Evolutionary conservation across 495 filamentous ascomycete genomes (phyloP), one percentile per base, ranked within the genome.

Genomic region (Hyaloscypha hepaticicola): DNA sequence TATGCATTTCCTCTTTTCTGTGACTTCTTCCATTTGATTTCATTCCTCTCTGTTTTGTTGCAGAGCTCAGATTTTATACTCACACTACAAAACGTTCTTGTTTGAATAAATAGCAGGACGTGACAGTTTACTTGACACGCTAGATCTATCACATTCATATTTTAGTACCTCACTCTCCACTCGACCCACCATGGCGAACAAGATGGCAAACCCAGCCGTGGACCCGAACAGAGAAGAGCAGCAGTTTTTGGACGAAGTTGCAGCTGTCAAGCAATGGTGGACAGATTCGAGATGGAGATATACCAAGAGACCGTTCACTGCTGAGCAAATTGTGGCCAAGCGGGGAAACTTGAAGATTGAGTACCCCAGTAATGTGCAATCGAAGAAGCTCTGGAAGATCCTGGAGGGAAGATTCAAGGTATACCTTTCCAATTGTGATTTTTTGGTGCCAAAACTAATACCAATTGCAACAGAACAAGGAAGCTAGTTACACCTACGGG

Each of bases 311-410:
- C 90, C 95, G 4, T 99, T 92, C 77, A 97, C 92, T 5, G 92
- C 95, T 19, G 96, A 98, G 80, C 90, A 96, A 80, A 98, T 99
- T 73, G 95, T 96, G 63, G 86, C 89, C 26, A 99, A 99, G 84
- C 83, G 95, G 71, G 95, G 95, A 27, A 92, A 88, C 72, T 77
- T 99, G 70, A 93, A 88, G 78, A 92, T 99, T 72, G 83, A 96
- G 55, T 99, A 97, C 74, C 87, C 95, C 14, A 93, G 92, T 77
- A 96, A 94, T 74, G 80, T 79, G 7, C 88, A 92, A 77, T 83
- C 87, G 50, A 97, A 96, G 86, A 99, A 99, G 84, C 81, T 97
- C 48, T 99, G 94, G 95, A 80, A 84, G 27, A 96, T 91, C 65
- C 76, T 99, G 45, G 95, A 99, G 76, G 73, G 78, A 14, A 87